These are phyloP conservation scores for Xylaria telfairii DNA, from an alignment of 495 filamentous ascomycete genomes.

Conservation along the genomic window DNA sequence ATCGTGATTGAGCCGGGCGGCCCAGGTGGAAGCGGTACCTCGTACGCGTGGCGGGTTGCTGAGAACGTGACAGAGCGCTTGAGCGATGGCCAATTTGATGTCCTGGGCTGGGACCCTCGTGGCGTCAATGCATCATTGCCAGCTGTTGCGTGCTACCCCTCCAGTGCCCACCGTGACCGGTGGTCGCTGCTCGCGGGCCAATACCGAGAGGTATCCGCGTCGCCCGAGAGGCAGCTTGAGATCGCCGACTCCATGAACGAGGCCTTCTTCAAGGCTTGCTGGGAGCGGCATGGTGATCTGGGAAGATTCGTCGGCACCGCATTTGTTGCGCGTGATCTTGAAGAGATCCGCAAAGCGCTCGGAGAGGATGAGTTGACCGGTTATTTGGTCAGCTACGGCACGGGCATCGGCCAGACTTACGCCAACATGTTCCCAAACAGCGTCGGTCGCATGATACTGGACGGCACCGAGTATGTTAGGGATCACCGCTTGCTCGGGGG, in stretches of 20 bases:
- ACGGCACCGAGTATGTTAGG: slow-evolving; percentile 57
- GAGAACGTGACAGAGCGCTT: slow-evolving; percentile 44
- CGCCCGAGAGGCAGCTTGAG: slow-evolving; percentile 44
- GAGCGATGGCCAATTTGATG: slow-evolving; percentile 51
- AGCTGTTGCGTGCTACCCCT: slow-evolving; percentile 55
- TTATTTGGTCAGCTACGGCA: slow-evolving; percentile 75
- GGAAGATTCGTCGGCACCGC: slow-evolving; percentile 50
- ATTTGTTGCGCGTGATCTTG: slow-evolving; percentile 55
- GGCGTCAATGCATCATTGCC: slow-evolving; percentile 61
- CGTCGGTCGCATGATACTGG: slow-evolving; percentile 53
- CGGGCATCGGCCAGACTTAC: slow-evolving; percentile 62
- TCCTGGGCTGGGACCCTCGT: slow-evolving; percentile 63
- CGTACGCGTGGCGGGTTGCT: slow-evolving; percentile 44
- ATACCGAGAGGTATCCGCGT: slow-evolving; percentile 43
- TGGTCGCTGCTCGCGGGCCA: slow-evolving; percentile 48
- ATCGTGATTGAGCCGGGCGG: slow-evolving; percentile 56
- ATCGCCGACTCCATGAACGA: slow-evolving; percentile 48
- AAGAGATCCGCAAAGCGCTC: slow-evolving; percentile 57
- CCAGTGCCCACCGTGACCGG: slow-evolving; percentile 48
- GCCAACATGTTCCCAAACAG: slow-evolving; percentile 44
- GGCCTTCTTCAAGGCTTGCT: slow-evolving; percentile 51
- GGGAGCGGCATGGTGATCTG: slow-evolving; percentile 51
- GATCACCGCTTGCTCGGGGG: slow-evolving; percentile 54
- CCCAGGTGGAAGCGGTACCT: slow-evolving; percentile 53
- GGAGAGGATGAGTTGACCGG: slow-evolving; percentile 59